Evolutionary conservation across 2,329 filamentous ascomycete genomes (phyloP), one percentile per base, ranked within the genome.

Genomic region (Fusarium agapanthi): DNA sequence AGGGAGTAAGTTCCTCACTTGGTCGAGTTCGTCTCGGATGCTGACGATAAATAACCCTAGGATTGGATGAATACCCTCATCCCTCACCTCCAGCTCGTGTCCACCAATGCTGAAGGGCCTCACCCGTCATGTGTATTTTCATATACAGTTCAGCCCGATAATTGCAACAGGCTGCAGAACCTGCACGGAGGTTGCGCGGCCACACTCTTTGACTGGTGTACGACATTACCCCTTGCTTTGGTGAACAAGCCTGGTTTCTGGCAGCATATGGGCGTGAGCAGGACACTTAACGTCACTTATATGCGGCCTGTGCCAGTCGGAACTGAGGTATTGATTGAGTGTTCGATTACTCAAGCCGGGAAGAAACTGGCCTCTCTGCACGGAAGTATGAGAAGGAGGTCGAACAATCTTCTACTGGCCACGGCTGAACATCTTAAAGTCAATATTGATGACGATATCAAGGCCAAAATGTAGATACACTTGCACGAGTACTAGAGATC

Each of bases 281-380:
- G 92, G 65, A 90, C 88, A 32, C 84, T 94, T 60, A 89, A 87
- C 75, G 86, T 92, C 45, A 92, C 90, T 0, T 94, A 92, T 79
- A 81, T 94, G 67, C 86, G 90, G 2, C 91, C 92, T 3, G 85
- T 88, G 7, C 87, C 88, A 3, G 77, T 79, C 18, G 90, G 88
- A 15, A 82, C 81, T 3, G 83, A 84, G 72, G 81, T 90, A 14
- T 74, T 88, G 26, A 77, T 93, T 47, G 84, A 88, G 71, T 87
- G 86, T 72, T 88, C 90, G 75, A 80, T 91, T 22, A 80, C 91
- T 10, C 87, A 90, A 69, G 80, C 86, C 24, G 91, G 91, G 5
- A 86, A 84, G 79, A 84, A 84, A 61, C 69, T 92, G 71, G 84
- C 84, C 55, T 84, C 86, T 18, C 62, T 92, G 10, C 84, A 84